Evolutionary conservation across 148 eudicot species (phyloP).

Genomic region (Gaultheria prostrata): DNA sequence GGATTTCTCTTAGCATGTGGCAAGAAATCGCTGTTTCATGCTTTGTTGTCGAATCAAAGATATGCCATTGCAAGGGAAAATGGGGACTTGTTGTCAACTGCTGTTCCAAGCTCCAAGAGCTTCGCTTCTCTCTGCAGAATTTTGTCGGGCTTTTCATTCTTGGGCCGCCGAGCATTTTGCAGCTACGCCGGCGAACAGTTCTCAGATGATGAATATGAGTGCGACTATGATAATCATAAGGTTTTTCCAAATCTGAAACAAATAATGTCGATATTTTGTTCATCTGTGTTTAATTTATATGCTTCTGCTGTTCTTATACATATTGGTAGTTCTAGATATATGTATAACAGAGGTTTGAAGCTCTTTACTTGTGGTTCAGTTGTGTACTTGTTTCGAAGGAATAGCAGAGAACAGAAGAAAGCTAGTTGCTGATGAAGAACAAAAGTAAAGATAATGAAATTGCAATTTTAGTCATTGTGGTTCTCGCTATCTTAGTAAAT

Average conservation of each 20-base stretch:
- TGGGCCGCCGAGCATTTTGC: constrained; percentile 30
- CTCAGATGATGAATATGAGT: constrained; percentile 97
- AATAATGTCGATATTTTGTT: neutral
- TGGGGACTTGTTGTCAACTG: neutral
- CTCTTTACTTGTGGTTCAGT: neutral
- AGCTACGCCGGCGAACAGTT: constrained; percentile 80
- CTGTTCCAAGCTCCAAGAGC: constrained; percentile 19
- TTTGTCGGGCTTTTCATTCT: constrained; percentile 23
- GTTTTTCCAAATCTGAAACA: constrained; percentile 24
- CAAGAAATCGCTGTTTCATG: constrained; percentile 23
- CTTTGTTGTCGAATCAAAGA: constrained; percentile 22
- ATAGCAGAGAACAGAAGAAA: neutral
- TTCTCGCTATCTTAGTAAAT: neutral
- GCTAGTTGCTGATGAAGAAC: neutral
- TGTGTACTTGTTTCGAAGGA: neutral
- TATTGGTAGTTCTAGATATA: neutral
- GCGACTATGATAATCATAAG: constrained; percentile 79
- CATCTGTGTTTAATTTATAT: neutral
- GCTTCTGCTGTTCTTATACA: neutral
- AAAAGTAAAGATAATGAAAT: too few relatives aligned
- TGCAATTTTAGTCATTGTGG: neutral
- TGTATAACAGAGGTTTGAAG: neutral
- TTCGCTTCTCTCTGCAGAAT: constrained; percentile 11
- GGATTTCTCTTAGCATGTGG: constrained; percentile 43
- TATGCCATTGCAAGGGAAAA: neutral